Conservation (phyloP, 1,284 basidiomycete species). For the Pseudozyma tsukubaensis region DNA sequence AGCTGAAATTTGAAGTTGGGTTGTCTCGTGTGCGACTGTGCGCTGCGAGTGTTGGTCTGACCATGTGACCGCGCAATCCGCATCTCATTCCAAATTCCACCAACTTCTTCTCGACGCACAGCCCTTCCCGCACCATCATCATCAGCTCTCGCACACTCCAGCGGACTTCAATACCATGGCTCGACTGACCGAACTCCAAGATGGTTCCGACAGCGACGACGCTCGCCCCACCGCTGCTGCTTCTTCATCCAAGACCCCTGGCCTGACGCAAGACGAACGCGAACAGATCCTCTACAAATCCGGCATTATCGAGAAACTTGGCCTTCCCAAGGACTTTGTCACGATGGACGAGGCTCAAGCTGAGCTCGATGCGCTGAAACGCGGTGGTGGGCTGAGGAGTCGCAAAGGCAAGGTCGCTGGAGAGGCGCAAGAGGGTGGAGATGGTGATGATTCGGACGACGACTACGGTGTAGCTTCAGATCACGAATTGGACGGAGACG, state of each 20-base stretch:
- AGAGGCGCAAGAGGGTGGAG: not conserved
- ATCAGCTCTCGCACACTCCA: not conserved
- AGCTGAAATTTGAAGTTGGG: not conserved
- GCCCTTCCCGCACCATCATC: not conserved
- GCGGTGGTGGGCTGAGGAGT: not conserved
- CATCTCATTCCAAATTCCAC: not conserved
- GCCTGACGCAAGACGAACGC: constrained; percentile 38
- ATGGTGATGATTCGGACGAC: constrained; percentile 21
- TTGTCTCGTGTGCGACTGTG: constrained; percentile 11
- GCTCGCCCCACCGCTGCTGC: constrained; percentile 1
- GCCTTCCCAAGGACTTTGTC: constrained; percentile 49
- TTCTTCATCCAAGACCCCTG: constrained; percentile 7
- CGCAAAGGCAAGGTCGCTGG: not conserved
- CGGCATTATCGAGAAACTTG: constrained; percentile 44
- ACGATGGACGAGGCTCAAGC: constrained; percentile 41
- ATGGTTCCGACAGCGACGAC: constrained; percentile 33
- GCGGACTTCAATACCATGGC: constrained; percentile 16
- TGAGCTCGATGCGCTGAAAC: constrained; percentile 35
- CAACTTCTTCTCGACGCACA: constrained; percentile 6
- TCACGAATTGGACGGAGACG: constrained; percentile 37
- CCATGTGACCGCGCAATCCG: not conserved
- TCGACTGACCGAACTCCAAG: constrained; percentile 39
- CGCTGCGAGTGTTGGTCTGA: constrained; percentile 15
- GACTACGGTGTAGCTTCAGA: constrained; percentile 42
- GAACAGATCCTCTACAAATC: constrained; percentile 49